phyloP scores from a whole-genome alignment of 768 basidiomycete species.

The Rhizopogon rudus region DNA sequence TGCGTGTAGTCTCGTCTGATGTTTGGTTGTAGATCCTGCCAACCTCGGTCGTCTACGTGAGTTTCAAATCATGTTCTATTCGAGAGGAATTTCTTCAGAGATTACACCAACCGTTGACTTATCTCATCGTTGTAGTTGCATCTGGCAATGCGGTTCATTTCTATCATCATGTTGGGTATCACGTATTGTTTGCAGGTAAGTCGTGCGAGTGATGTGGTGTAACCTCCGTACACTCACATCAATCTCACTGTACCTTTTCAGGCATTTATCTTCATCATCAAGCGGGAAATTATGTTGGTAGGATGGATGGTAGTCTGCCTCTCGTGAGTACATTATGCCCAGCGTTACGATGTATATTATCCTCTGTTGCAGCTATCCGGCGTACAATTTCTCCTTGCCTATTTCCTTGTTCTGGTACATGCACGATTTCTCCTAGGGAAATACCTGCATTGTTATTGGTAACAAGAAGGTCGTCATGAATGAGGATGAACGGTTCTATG shows the following conservation, averaged over 20 bases:
- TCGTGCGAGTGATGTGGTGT: too few species aligned
- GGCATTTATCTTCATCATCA: conserved; percentile 92
- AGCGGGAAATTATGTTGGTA: conserved; percentile 95
- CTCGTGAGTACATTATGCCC: conserved; percentile 56
- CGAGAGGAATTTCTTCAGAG: conserved; percentile 1
- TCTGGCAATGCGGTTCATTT: conserved; percentile 61
- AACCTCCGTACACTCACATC: neutral
- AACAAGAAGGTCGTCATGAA: conserved; percentile 92
- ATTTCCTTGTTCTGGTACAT: conserved; percentile 98
- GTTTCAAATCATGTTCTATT: conserved; percentile 23
- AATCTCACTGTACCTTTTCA: conserved; percentile 19
- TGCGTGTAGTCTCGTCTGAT: neutral
- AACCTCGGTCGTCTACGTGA: conserved; percentile 85
- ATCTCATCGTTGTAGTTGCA: conserved; percentile 79
- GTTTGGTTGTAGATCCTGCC: conserved; percentile 60
- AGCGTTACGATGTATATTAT: conserved; percentile 4
- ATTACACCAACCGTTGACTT: conserved; percentile 51
- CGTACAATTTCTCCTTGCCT: conserved; percentile 89
- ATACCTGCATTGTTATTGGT: conserved; percentile 86
- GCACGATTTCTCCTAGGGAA: conserved; percentile 97
- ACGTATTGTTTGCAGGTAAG: conserved; percentile 88
- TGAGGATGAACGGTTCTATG: conserved; percentile 95
- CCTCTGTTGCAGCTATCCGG: conserved; percentile 59
- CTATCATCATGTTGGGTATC: conserved; percentile 85
- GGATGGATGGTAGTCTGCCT: conserved; percentile 98